Percentiles rank a stretch among this genome's conserved stretches.
Evolutionary conservation across 1,284 basidiomycete species (phyloP).

Genomic region (Xanthoconium separans): DNA sequence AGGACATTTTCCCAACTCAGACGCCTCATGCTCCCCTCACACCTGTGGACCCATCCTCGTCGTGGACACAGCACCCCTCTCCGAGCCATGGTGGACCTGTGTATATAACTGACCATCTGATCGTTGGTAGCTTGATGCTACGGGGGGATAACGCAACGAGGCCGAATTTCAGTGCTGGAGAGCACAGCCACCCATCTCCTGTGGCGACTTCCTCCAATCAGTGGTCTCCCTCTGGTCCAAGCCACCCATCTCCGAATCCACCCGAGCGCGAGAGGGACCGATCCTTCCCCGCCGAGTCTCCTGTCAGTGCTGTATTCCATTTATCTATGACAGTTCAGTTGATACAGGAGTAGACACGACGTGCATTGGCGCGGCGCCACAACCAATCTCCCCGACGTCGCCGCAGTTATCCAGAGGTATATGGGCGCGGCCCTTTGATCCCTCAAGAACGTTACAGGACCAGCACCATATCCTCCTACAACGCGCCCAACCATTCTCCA

Average conservation of each 20-base stretch:
- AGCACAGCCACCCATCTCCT: slow-evolving; percentile 22
- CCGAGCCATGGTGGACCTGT: neutral
- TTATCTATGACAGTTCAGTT: slow-evolving; percentile 16
- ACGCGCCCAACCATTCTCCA: neutral
- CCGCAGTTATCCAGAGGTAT: neutral
- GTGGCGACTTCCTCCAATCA: slow-evolving; percentile 16
- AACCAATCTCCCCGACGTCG: slow-evolving; percentile 9
- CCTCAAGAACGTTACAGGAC: slow-evolving; percentile 25
- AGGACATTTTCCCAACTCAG: neutral
- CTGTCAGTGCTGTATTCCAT: slow-evolving; percentile 19
- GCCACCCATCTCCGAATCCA: slow-evolving; percentile 13
- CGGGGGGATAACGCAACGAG: slow-evolving; percentile 5
- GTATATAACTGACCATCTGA: neutral
- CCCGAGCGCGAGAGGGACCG: slow-evolving; percentile 21
- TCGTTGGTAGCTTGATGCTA: neutral
- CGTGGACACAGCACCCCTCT: slow-evolving; percentile 1
- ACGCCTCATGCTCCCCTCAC: neutral
- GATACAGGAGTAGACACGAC: slow-evolving; percentile 17
- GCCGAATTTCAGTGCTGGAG: neutral
- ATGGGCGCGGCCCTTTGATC: slow-evolving; percentile 20
- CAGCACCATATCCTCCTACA: slow-evolving; percentile 10
- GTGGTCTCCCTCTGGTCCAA: slow-evolving; percentile 7
- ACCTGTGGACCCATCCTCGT: neutral
- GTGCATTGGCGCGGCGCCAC: slow-evolving; percentile 20
- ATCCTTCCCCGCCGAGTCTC: slow-evolving; percentile 6